These are phyloP conservation scores for Aspergillus cristatus DNA, from an alignment of 495 filamentous ascomycete genomes.

Conservation along the genomic window DNA sequence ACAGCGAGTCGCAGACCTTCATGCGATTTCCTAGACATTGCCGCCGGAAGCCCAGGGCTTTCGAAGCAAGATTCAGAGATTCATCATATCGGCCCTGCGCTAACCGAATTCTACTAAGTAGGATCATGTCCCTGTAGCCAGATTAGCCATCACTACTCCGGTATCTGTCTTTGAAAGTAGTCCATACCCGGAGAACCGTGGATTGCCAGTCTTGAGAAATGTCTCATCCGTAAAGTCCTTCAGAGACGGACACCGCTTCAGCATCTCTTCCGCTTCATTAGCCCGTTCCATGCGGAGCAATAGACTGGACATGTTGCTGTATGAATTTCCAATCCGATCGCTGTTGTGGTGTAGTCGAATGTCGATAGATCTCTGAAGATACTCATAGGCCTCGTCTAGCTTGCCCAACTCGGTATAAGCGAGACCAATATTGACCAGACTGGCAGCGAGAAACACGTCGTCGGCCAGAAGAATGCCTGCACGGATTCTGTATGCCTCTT, in stretches of 20 bases:
- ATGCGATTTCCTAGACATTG: slow-evolving; percentile 3
- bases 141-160: too few species aligned
- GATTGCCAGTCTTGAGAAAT: slow-evolving; percentile 3
- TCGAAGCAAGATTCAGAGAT: slow-evolving; percentile 2
- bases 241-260: slow-evolving; percentile 16
- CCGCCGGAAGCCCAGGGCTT: slow-evolving; percentile 2
- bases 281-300: slow-evolving; percentile 14
- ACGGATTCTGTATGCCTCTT: slow-evolving; percentile 13
- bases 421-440: slow-evolving; percentile 16
- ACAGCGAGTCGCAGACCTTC: slow-evolving; percentile 4
- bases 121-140: slow-evolving; percentile 2
- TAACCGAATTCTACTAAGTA: slow-evolving; percentile 2
- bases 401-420: slow-evolving; percentile 15
- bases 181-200: slow-evolving; percentile 4
- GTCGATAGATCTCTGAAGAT: slow-evolving; percentile 13
- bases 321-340: slow-evolving; percentile 19
- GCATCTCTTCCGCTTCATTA: slow-evolving; percentile 18
- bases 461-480: slow-evolving; percentile 4
- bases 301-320: slow-evolving; percentile 19
- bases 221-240: slow-evolving; percentile 18
- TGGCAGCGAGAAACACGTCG: slow-evolving; percentile 15
- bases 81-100: slow-evolving; percentile 1
- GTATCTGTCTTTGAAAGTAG: too few species aligned
- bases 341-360: slow-evolving; percentile 14
- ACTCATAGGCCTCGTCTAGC: slow-evolving; percentile 12